Conservation (phyloP, 2,329 filamentous ascomycete species). For the Magnaporthiopsis rhizophila region DNA sequence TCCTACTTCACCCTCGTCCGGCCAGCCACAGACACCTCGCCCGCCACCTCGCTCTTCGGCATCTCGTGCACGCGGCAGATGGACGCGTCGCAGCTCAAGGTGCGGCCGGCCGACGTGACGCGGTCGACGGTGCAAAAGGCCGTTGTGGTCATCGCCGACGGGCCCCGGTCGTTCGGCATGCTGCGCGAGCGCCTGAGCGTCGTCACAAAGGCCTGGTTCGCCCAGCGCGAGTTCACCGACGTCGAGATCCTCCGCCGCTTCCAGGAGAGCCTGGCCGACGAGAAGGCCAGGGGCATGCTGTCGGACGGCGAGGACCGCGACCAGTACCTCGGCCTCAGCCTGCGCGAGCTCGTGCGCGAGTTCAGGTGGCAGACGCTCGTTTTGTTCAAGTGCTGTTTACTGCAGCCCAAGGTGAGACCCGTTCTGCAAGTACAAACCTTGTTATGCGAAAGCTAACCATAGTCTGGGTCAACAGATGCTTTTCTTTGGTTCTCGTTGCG, state of each 20-base stretch:
- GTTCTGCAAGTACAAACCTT: too few species aligned
- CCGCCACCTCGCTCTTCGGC: conserved; percentile 81
- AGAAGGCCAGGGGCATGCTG: conserved; percentile 47
- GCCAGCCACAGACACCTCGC: conserved; percentile 52
- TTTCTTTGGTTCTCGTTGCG: conserved; percentile 95
- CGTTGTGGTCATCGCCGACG: conserved; percentile 89
- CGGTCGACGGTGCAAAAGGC: conserved; percentile 96
- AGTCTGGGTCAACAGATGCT: conserved; percentile 61
- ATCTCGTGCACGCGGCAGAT: conserved; percentile 93
- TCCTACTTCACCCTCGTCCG: conserved; percentile 92
- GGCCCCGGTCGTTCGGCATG: conserved; percentile 82
- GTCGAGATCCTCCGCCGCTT: conserved; percentile 84
- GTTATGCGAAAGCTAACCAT: not conserved
- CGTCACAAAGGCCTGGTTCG: conserved; percentile 94
- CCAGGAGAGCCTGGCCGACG: conserved; percentile 74
- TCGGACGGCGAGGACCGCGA: conserved; percentile 65
- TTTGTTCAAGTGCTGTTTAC: conserved; percentile 82
- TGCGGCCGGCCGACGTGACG: conserved; percentile 83
- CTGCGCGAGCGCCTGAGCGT: conserved; percentile 82
- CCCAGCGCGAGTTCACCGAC: conserved; percentile 86
- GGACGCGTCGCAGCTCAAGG: conserved; percentile 67
- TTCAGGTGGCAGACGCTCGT: conserved; percentile 94
- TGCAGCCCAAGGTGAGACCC: conserved; percentile 76
- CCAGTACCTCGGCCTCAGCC: conserved; percentile 79
- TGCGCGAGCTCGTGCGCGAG: conserved; percentile 86